Percentiles rank a stretch among this genome's conserved stretches.
Evolutionary conservation across 441 rosid genomes (phyloP).

Genomic region (Populus hybrid): DNA sequence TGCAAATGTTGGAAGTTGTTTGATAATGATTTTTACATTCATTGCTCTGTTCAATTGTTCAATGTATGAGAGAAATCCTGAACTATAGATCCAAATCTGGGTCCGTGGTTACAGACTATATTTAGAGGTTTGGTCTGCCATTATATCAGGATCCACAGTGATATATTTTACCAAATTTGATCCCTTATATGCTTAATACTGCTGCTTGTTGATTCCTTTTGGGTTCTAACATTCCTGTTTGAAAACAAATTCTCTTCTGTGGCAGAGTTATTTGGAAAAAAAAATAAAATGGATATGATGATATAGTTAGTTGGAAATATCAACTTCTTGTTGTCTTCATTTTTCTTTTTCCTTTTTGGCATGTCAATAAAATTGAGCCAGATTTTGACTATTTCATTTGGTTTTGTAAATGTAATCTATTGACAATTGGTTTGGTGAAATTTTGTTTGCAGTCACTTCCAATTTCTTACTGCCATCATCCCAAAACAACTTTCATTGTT

Average conservation of each 20-base stretch:
- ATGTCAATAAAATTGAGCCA: neutral
- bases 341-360: neutral
- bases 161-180: neutral
- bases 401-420: neutral
- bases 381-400: neutral
- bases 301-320: neutral
- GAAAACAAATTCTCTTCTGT: neutral
- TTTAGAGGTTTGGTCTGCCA: neutral
- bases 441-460: neutral
- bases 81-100: neutral
- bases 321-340: neutral
- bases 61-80: neutral
- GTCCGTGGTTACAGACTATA: neutral
- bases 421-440: neutral
- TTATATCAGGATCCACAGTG: slow-evolving; percentile 1
- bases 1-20: neutral
- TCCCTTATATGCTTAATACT: neutral
- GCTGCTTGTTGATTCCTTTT: neutral
- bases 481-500: neutral
- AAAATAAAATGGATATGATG: neutral
- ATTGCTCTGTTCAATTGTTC: neutral
- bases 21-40: neutral
- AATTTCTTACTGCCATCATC: neutral
- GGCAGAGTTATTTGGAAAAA: neutral
- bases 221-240: neutral